Conservation (phyloP, 305 asterid genomes). For the Coffea humblotiana region DNA sequence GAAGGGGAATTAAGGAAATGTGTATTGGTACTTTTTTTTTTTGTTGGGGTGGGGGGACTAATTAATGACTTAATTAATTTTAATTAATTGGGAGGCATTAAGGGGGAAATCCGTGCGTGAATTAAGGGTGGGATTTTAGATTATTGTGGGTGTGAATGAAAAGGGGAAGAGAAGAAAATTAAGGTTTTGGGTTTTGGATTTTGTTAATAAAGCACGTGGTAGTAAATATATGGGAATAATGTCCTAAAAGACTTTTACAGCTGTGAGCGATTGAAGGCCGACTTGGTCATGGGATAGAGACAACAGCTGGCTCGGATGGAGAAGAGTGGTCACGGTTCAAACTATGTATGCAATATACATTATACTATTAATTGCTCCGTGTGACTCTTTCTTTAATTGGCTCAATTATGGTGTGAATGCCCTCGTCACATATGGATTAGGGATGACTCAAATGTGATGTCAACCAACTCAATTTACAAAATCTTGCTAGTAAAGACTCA, state of each 20-base stretch:
- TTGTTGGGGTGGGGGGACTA: neutral
- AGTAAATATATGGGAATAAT: constrained; percentile 7
- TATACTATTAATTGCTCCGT: neutral
- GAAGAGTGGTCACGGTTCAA: constrained; percentile 14
- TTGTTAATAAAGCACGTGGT: constrained; percentile 15
- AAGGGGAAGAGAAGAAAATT: neutral
- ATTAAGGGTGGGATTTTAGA: constrained; percentile 5
- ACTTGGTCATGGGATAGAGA: constrained; percentile 1
- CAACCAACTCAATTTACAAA: no score
- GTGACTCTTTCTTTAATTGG: constrained; percentile 18
- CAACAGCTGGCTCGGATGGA: neutral
- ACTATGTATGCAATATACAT: constrained; percentile 2
- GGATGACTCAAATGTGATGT: no score
- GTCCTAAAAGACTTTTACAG: constrained; percentile 19
- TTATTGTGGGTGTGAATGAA: neutral
- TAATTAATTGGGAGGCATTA: neutral
- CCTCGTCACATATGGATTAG: neutral
- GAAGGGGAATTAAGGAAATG: neutral
- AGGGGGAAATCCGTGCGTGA: constrained; percentile 16
- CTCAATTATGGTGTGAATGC: neutral
- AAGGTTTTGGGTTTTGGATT: neutral
- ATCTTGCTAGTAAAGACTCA: no score
- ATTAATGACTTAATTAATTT: neutral
- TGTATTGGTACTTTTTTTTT: neutral
- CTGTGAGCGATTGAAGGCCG: neutral